phyloP scores from a whole-genome alignment of 805 yeast genomes.

The Lipomyces yamanashiensis region DNA sequence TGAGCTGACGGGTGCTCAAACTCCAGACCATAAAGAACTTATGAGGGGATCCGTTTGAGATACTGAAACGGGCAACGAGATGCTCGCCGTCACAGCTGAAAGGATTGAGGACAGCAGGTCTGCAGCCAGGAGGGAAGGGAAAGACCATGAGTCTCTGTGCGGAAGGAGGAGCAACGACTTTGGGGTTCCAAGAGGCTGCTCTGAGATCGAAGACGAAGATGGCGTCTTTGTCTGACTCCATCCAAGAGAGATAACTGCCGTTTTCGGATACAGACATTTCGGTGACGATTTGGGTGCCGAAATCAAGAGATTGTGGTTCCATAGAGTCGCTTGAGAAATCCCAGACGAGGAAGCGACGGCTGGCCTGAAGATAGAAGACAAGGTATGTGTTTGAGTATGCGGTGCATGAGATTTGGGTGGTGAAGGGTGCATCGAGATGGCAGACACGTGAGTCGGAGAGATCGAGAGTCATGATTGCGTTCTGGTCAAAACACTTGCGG shows the following conservation, averaged over 20 bases:
- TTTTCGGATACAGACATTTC: conserved; percentile 30
- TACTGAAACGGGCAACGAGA: conserved; percentile 31
- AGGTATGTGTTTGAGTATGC: conserved; percentile 31
- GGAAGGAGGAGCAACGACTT: background rate
- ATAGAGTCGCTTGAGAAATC: conserved; percentile 23
- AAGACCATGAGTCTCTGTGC: conserved; percentile 11
- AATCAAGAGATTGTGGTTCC: conserved; percentile 24
- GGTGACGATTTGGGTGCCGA: conserved; percentile 28
- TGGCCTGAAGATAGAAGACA: conserved; percentile 28
- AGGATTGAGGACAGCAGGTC: conserved; percentile 31
- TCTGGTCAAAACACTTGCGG: conserved; percentile 28
- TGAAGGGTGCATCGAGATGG: conserved; percentile 18
- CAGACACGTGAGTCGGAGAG: conserved; percentile 17
- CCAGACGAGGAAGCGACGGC: conserved; percentile 32
- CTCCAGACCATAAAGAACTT: conserved; percentile 35
- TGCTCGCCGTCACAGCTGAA: conserved; percentile 37
- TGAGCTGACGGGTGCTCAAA: conserved; percentile 21
- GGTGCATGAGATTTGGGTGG: conserved; percentile 31
- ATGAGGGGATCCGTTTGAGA: conserved; percentile 33
- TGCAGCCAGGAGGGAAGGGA: conserved; percentile 27
- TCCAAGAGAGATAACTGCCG: conserved; percentile 29
- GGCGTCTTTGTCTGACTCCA: conserved; percentile 34
- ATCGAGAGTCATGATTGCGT: conserved; percentile 23
- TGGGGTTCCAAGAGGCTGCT: conserved; percentile 9
- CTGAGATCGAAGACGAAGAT: conserved; percentile 28